phyloP scores from a whole-genome alignment of 177 flowering plant genomes.

The Vitis hybrid region DNA sequence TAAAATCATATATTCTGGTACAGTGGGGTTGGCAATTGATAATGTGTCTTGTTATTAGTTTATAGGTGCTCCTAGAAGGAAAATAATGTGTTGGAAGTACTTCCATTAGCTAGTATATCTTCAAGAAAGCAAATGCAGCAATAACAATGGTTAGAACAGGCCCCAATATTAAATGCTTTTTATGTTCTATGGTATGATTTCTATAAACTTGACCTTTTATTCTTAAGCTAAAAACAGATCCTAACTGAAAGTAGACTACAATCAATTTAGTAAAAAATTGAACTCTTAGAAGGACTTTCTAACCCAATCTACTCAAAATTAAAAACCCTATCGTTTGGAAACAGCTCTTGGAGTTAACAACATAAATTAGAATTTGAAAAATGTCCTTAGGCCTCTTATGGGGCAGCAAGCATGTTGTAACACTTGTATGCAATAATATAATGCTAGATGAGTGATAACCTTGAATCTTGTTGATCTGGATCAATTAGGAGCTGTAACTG shows the following conservation, averaged over 20 bases:
- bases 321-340: not conserved
- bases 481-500: too few relatives aligned
- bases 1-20: too few relatives aligned
- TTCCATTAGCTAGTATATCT: not conserved
- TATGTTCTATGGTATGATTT: not conserved
- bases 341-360: not conserved
- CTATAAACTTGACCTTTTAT: too few relatives aligned
- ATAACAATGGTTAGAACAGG: not conserved
- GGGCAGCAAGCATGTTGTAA: not conserved
- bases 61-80: too few relatives aligned
- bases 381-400: not conserved
- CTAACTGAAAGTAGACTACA: not conserved
- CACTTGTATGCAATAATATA: not conserved
- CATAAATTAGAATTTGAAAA: not conserved
- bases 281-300: not conserved
- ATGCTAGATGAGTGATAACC: too few relatives aligned
- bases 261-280: not conserved
- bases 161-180: not conserved
- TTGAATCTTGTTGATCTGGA: too few relatives aligned
- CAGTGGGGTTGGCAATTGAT: too few relatives aligned
- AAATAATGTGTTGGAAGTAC: too few relatives aligned
- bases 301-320: not conserved
- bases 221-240: too few relatives aligned
- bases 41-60: too few relatives aligned
- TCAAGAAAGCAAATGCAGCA: not conserved